Evolutionary conservation across 805 yeast species (phyloP).

Genomic region (Zygotorulaspora chibaensis): DNA sequence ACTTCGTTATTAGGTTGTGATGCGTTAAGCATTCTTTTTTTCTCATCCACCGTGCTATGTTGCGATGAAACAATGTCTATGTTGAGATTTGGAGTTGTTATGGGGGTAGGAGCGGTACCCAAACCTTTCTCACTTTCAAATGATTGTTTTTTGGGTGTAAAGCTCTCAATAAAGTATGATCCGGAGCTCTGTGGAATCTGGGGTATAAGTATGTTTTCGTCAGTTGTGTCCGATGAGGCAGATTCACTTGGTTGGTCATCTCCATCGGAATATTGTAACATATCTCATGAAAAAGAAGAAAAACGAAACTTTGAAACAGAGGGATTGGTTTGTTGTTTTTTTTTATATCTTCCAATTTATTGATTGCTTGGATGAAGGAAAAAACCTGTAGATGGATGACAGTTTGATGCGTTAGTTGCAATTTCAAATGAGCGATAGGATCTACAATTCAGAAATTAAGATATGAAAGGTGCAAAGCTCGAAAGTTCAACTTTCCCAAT

Average conservation of each 20-base stretch:
- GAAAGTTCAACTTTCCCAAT: no score
- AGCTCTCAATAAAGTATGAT: slow-evolving; percentile 6
- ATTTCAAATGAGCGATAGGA: not conserved
- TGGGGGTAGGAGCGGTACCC: not conserved
- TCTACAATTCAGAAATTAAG: no score
- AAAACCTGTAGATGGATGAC: not conserved
- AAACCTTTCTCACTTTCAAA: not conserved
- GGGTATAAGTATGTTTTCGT: slow-evolving; percentile 2
- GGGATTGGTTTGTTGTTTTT: no score
- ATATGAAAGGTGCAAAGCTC: no score
- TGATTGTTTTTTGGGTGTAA: not conserved
- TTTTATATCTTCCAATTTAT: no score
- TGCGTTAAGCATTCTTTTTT: not conserved
- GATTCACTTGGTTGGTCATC: slow-evolving; percentile 3
- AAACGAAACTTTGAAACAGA: no score
- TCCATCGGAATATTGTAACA: slow-evolving; percentile 3
- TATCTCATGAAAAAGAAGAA: slow-evolving; percentile 1
- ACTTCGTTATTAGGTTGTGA: not conserved
- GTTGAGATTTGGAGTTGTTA: not conserved
- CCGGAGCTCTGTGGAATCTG: not conserved
- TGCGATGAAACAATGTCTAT: not conserved
- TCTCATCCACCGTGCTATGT: not conserved
- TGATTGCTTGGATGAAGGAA: no score
- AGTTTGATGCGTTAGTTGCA: not conserved
- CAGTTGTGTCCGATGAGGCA: slow-evolving; percentile 1